These are phyloP conservation scores for Mycogone perniciosa DNA, from an alignment of 2,329 filamentous ascomycete species.

Conservation along the genomic window DNA sequence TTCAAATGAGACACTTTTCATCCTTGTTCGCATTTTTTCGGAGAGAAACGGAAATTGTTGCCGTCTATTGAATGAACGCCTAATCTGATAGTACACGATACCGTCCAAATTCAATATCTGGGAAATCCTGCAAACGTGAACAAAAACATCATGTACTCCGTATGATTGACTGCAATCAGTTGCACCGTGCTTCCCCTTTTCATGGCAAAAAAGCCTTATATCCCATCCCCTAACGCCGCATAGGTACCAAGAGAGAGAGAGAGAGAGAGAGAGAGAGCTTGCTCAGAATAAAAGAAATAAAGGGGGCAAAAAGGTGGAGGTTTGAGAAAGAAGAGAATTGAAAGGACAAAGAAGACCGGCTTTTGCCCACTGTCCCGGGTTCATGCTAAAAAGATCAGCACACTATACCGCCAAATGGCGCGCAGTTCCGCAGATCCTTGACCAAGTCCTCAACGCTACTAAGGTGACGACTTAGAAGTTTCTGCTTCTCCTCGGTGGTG, in stretches of 20 bases:
- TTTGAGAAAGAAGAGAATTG: not conserved
- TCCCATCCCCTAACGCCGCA: not conserved
- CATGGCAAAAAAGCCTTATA: not conserved
- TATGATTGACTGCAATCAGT: conserved; percentile 3
- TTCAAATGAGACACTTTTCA: not conserved
- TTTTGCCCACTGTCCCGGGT: not conserved
- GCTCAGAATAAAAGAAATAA: not conserved
- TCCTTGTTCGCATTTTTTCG: too few species aligned
- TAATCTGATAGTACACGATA: conserved; percentile 22
- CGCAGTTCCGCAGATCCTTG: conserved; percentile 72
- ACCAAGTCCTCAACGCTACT: conserved; percentile 81
- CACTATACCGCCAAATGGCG: conserved; percentile 62
- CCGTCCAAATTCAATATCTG: conserved; percentile 16
- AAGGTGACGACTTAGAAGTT: conserved; percentile 67
- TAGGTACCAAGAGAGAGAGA: not conserved
- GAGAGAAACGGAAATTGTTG: not conserved
- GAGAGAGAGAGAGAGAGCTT: not conserved
- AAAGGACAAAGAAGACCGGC: not conserved
- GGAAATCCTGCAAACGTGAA: not conserved
- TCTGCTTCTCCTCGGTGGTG: conserved; percentile 75
- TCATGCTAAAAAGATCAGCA: conserved; percentile 26
- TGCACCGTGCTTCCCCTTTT: conserved; percentile 1
- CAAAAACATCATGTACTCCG: not conserved
- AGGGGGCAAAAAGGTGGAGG: not conserved
- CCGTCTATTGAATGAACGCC: conserved; percentile 25